Conservation (phyloP, 495 filamentous ascomycete genomes). For the Tuber borchii region DNA sequence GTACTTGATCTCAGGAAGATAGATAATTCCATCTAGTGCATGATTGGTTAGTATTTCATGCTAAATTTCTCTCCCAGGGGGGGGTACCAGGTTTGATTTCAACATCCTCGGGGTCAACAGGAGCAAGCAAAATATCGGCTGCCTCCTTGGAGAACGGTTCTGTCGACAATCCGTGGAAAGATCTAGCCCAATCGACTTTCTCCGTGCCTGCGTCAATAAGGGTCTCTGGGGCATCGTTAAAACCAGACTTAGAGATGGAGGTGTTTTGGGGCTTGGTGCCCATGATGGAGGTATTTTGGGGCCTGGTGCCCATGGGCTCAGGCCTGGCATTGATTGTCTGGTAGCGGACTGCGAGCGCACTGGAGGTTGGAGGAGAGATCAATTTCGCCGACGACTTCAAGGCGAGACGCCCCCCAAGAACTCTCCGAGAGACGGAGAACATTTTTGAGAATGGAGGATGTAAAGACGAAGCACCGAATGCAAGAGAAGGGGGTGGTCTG, state of each 20-base stretch:
- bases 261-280: constrained; percentile 12
- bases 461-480: background rate
- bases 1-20: constrained; percentile 98
- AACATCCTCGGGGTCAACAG: constrained; percentile 65
- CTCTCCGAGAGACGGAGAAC: background rate
- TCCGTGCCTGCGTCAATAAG: constrained; percentile 9
- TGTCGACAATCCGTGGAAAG: constrained; percentile 78
- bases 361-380: background rate
- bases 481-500: background rate
- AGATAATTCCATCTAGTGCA: constrained; percentile 79
- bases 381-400: background rate
- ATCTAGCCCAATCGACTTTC: constrained; percentile 86
- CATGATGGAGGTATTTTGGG: constrained; percentile 9
- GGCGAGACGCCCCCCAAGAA: background rate
- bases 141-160: constrained; percentile 71
- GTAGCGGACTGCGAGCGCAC: background rate
- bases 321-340: background rate
- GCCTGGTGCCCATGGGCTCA: background rate
- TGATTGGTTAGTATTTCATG: background rate
- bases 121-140: constrained; percentile 61
- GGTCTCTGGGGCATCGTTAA: constrained; percentile 25
- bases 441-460: background rate
- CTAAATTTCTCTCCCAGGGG: background rate
- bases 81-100: constrained; percentile 65
- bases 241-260: constrained; percentile 7